Percentiles rank a stretch among this genome's conserved stretches.
phyloP scores from a whole-genome alignment of 1,284 basidiomycete species.

The Tilletia setariae region DNA sequence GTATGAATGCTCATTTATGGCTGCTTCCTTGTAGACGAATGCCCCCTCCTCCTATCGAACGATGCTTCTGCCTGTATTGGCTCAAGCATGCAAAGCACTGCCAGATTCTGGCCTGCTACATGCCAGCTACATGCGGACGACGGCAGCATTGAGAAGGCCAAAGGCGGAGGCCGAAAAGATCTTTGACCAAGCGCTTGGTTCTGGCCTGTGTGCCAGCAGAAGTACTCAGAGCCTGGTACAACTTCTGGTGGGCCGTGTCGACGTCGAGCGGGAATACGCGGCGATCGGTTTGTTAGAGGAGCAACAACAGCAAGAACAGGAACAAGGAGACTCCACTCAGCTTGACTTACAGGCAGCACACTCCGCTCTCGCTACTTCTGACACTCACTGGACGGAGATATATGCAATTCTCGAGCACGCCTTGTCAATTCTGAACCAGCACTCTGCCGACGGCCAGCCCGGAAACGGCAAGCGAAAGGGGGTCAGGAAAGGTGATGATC shows the following conservation, averaged over 20 bases:
- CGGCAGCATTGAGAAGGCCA: slow-evolving; percentile 22
- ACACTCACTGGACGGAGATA: slow-evolving; percentile 45
- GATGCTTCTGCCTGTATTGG: slow-evolving; percentile 31
- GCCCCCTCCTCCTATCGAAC: slow-evolving; percentile 27
- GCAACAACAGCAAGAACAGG: not conserved
- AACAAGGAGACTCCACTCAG: slow-evolving; percentile 16
- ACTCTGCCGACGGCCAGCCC: not conserved
- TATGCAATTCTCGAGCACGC: slow-evolving; percentile 38
- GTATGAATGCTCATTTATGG: not conserved
- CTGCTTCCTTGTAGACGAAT: not conserved
- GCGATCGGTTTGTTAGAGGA: slow-evolving; percentile 23
- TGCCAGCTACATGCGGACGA: not conserved
- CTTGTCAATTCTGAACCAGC: slow-evolving; percentile 21
- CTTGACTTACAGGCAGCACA: slow-evolving; percentile 22
- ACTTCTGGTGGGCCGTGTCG: slow-evolving; percentile 42
- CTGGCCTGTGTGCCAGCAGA: slow-evolving; percentile 24
- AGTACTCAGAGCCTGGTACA: slow-evolving; percentile 28
- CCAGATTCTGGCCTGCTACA: slow-evolving; percentile 29
- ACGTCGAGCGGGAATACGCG: slow-evolving; percentile 43
- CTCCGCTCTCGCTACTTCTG: slow-evolving; percentile 29
- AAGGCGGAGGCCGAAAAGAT: slow-evolving; percentile 35
- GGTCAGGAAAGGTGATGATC: slow-evolving; percentile 5
- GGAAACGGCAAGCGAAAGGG: slow-evolving; percentile 1
- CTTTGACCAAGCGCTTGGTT: slow-evolving; percentile 28
- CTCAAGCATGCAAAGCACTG: slow-evolving; percentile 28